These are phyloP conservation scores for Xylaria intraflava DNA, from an alignment of 495 filamentous ascomycete genomes.

Conservation along the genomic window DNA sequence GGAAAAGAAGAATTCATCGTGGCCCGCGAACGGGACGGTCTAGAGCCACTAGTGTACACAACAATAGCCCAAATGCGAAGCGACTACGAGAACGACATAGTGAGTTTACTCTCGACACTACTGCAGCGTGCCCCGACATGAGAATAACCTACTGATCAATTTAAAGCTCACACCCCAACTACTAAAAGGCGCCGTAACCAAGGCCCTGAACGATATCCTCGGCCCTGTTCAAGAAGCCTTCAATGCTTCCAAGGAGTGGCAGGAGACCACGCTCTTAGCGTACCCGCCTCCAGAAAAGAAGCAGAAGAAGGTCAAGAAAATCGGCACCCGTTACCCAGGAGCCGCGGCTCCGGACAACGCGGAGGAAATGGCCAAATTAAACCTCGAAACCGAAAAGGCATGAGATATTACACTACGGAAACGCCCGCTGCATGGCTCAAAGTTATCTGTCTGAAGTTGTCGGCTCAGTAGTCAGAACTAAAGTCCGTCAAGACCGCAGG, in stretches of 20 bases:
- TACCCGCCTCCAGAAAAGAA: conserved; percentile 69
- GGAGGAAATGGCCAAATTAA: neutral
- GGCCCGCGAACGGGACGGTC: conserved; percentile 52
- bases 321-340: conserved; percentile 56
- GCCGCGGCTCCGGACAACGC: neutral
- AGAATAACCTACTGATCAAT: conserved; percentile 12
- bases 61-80: conserved; percentile 62
- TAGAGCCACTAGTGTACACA: conserved; percentile 71
- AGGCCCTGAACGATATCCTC: conserved; percentile 63
- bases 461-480: too few species aligned
- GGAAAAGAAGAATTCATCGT: conserved; percentile 49
- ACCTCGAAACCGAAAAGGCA: neutral
- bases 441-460: neutral
- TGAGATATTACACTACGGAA: neutral
- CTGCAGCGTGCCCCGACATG: neutral
- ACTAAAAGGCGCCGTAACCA: conserved; percentile 69
- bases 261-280: conserved; percentile 70
- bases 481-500: too few species aligned
- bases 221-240: conserved; percentile 68
- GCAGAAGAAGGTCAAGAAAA: conserved; percentile 76
- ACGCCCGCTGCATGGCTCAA: neutral
- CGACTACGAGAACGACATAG: conserved; percentile 75
- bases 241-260: conserved; percentile 67
- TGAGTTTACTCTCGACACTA: conserved; percentile 37
- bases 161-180: conserved; percentile 72